Evolutionary conservation across 345 rosid genomes (phyloP).

Genomic region (Camelina sativa): DNA sequence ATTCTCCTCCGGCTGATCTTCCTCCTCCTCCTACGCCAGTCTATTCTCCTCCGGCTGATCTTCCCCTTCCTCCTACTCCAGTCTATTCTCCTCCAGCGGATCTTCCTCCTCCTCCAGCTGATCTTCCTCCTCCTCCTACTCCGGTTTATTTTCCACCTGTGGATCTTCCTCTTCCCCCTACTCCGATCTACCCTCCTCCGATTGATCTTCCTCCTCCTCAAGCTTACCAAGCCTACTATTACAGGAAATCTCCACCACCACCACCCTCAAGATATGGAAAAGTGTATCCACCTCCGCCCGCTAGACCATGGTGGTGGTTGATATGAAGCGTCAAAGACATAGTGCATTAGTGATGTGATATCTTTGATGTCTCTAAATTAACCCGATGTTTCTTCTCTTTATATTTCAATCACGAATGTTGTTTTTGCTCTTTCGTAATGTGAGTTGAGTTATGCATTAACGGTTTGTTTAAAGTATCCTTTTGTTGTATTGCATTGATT

Average conservation of each 20-base stretch:
- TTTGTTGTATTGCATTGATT: constrained; percentile 22
- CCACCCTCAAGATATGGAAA: constrained; percentile 18
- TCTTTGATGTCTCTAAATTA: constrained; percentile 12
- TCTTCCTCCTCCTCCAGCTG: constrained; percentile 4
- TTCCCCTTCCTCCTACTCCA: constrained; percentile 17
- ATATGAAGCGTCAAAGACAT: constrained; percentile 25
- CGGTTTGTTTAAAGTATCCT: background rate
- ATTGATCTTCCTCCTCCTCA: constrained; percentile 23
- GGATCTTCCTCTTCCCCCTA: constrained; percentile 15
- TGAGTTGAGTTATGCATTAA: constrained; percentile 28
- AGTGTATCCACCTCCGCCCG: constrained; percentile 36
- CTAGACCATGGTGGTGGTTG: constrained; percentile 41
- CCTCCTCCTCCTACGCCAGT: constrained; percentile 17
- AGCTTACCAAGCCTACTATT: constrained; percentile 34
- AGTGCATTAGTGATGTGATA: constrained; percentile 18
- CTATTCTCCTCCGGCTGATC: constrained; percentile 15
- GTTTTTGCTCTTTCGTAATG: background rate
- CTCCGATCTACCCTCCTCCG: constrained; percentile 13
- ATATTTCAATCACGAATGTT: background rate
- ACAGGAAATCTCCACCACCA: constrained; percentile 42
- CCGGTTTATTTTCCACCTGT: constrained; percentile 4
- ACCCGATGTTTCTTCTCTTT: constrained; percentile 7
- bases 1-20: constrained; percentile 22
- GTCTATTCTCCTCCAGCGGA: constrained; percentile 23
- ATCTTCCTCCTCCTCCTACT: background rate